Evolutionary conservation across 441 rosid genomes (phyloP), one percentile per base, ranked within the genome.

Genomic region (Eruca vesicaria): DNA sequence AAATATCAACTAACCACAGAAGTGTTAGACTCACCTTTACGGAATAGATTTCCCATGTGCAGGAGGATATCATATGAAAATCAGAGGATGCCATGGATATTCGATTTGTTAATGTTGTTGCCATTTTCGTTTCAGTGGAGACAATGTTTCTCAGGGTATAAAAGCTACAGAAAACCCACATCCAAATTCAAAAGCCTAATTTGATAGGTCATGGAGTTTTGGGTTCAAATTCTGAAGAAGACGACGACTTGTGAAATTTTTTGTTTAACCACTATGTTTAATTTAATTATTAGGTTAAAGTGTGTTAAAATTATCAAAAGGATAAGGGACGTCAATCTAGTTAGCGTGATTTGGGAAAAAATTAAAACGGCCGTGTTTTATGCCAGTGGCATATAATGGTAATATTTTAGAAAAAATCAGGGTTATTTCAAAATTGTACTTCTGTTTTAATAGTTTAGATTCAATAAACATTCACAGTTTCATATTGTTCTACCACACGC

Each of bases 1-100:
- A 53, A 45, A 23, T 6, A 21, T 23, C 62, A 77, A 76, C 71
- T 64, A 38, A 38, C 48, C 48, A 41, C 50, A 41, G 1, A 41
- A 5, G 48, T 41, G 48, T 41, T 41, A 41, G 43, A 36, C 43
- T 36, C 14, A 14, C 48, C 48, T 15, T 12, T 15, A 41, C 16
- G 16, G 48, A 41, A 23, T 23, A 23, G 48, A 15, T 41, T 41
- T 41, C 48, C 15, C 7, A 41, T 14, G 48, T 15, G 16, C 48
- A 41, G n/a, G 48, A 41, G 16, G 48, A 14, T 14, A 41, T 41
- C 43, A 41, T 38, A 38, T 38, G 45, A 38, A 38, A 38, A 38
- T 11, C n/a, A 9, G 45, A 3, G 7, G n/a, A n/a, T n/a, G n/a
- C n/a, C n/a, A n/a, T n/a, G n/a, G n/a, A n/a, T 41, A 41, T 41